phyloP scores from a whole-genome alignment of 805 yeast genomes.

The Lachancea kluyveri region DNA sequence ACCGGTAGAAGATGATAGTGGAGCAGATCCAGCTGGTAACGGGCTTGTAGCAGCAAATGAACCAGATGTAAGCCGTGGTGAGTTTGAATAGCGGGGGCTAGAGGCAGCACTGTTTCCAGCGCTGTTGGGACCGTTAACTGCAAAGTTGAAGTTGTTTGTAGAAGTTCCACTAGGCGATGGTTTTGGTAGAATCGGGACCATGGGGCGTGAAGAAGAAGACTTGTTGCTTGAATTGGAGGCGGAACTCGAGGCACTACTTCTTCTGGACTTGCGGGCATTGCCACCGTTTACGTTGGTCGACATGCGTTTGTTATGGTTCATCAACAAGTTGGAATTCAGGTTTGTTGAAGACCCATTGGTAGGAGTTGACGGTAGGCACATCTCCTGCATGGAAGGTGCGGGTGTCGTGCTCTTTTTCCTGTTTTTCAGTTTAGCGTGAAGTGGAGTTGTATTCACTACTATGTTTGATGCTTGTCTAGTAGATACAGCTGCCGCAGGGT shows the following conservation, averaged over 20 bases:
- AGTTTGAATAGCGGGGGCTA: conserved; percentile 21
- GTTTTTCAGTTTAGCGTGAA: too few relatives aligned
- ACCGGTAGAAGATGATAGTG: conserved; percentile 16
- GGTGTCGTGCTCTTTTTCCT: too few relatives aligned
- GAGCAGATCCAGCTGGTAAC: conserved; percentile 3
- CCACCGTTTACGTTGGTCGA: conserved; percentile 3
- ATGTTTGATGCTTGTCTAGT: neutral
- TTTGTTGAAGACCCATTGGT: conserved; percentile 1
- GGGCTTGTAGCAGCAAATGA: conserved; percentile 7
- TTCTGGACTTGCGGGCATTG: conserved; percentile 6
- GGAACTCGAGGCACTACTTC: conserved; percentile 27
- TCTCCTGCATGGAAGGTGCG: conserved; percentile 1
- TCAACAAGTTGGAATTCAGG: conserved; percentile 15
- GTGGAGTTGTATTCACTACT: neutral
- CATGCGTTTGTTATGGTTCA: conserved; percentile 16
- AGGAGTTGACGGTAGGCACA: neutral
- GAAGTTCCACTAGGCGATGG: conserved; percentile 20
- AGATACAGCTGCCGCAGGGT: neutral
- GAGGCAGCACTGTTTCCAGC: conserved; percentile 27
- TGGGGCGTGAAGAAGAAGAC: conserved; percentile 26
- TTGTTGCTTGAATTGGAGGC: conserved; percentile 26
- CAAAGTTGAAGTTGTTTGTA: conserved; percentile 9
- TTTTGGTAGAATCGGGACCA: conserved; percentile 32
- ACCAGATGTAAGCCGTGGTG: conserved; percentile 8
- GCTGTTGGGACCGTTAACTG: conserved; percentile 13